Evolutionary conservation across 352 stramenopile genomes (phyloP).

Genomic region (Elongisporangium anandrum): DNA sequence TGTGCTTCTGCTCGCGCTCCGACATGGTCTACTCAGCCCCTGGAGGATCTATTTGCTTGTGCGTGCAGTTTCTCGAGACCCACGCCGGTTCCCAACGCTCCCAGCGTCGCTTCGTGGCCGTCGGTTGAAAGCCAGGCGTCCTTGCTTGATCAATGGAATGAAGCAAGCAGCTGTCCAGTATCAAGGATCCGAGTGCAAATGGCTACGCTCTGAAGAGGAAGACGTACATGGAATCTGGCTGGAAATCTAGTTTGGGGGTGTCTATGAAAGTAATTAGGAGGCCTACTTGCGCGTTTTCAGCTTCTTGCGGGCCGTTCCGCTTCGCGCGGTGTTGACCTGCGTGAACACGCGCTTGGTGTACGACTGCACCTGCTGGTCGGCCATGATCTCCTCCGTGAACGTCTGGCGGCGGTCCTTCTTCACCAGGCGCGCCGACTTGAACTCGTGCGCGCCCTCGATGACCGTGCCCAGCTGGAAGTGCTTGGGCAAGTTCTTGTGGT

Average conservation of each 20-base stretch:
- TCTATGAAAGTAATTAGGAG: neutral
- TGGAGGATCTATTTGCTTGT: neutral
- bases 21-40: conserved; percentile 30
- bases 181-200: no score
- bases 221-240: neutral
- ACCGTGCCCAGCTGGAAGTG: conserved; percentile 92
- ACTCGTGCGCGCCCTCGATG: conserved; percentile 90
- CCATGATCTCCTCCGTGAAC: conserved; percentile 95
- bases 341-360: conserved; percentile 87
- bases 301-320: conserved; percentile 43
- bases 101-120: neutral
- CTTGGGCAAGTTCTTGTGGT: conserved; percentile 75
- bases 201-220: neutral
- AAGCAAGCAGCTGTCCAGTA: no score
- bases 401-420: conserved; percentile 92
- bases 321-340: conserved; percentile 61
- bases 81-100: neutral
- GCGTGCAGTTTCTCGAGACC: neutral
- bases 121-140: neutral
- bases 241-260: neutral
- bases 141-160: no score
- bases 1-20: conserved; percentile 51
- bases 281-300: conserved; percentile 29
- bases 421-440: conserved; percentile 85
- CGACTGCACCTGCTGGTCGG: conserved; percentile 66